Evolutionary conservation across 2,329 filamentous ascomycete genomes (phyloP).

Genomic region (Arthrocladium fulminans): DNA sequence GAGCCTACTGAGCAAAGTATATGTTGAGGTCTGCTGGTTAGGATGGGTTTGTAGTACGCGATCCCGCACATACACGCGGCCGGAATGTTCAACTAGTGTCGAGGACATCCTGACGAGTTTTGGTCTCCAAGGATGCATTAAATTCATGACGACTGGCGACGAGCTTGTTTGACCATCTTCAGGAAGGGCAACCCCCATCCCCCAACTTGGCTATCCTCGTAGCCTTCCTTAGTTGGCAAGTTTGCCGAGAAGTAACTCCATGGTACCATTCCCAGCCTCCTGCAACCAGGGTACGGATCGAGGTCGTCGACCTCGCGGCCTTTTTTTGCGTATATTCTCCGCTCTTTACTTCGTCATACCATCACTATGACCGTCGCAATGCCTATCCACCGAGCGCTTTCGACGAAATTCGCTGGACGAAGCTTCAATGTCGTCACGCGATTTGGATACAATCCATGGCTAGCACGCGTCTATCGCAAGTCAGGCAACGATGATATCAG

Average conservation of each 20-base stretch:
- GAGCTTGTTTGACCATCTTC: too few species aligned
- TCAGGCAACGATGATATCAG: slow-evolving; percentile 15
- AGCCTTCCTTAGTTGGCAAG: too few species aligned
- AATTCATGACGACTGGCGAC: not conserved
- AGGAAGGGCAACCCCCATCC: too few species aligned
- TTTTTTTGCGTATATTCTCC: not conserved
- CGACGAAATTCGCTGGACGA: slow-evolving; percentile 15
- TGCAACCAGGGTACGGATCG: not conserved
- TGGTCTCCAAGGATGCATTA: slow-evolving; percentile 5
- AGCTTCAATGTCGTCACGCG: slow-evolving; percentile 20
- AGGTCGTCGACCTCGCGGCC: slow-evolving; percentile 5
- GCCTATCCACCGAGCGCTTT: slow-evolving; percentile 15
- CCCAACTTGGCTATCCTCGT: too few species aligned
- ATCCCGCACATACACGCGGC: slow-evolving; percentile 15
- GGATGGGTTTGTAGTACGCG: slow-evolving; percentile 13
- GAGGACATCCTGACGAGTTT: slow-evolving; percentile 10
- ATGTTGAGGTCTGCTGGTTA: slow-evolving; percentile 9
- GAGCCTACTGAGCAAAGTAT: slow-evolving; percentile 9
- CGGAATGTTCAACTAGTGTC: slow-evolving; percentile 15
- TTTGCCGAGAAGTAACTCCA: too few species aligned
- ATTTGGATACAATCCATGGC: slow-evolving; percentile 14
- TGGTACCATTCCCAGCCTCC: slow-evolving; percentile 6
- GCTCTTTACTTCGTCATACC: not conserved
- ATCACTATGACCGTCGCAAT: slow-evolving; percentile 17
- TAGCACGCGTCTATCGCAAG: slow-evolving; percentile 19